Evolutionary conservation across 2,329 filamentous ascomycete species (phyloP), one percentile per base, ranked within the genome.

Genomic region (Epichloe gansuensis): DNA sequence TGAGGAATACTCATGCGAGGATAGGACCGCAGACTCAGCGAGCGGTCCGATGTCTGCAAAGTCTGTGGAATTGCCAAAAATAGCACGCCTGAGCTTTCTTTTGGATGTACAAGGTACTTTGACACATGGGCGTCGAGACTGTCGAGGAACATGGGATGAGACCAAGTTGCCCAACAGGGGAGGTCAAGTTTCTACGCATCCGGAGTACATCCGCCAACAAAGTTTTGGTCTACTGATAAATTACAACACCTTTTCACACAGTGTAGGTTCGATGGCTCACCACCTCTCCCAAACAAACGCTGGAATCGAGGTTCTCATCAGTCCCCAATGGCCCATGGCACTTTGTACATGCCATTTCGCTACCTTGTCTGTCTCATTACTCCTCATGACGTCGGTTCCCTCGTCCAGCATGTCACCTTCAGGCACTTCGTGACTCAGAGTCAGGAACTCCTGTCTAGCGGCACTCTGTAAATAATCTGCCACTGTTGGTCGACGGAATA

Each of bases 241-340:
- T 21, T 12, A 47, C 25, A 47, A 28, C 13, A 44, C 11, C 42
- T 31, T 28, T 17, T 7, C 7, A 34, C n/a, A 13, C 44, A 17
- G 5, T 21, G 13, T n/a, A n/a, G 2, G 17, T 39, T 37, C 6
- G 31, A 12, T 11, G 2, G 17, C 11, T 51, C 37, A 95, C 88
- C 89, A 97, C 62, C 81, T 78, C 71, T 95, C 86, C 93, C 93
- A 98, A 28, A 97, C 80, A 12, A 72, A 71, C 53, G 74, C 74
- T 1, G 91, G 90, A 56, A 97, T 60, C 3, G 96, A 90, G 1
- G 73, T 80, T 63, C 93, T 81, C 90, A 98, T 98, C 46, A 98
- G 85, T 44, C 72, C 73, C 93, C 93, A 98, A 70, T 98, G 93
- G 9, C 86, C 86, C 50, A 86, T 65, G 0, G 91, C 91, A 61